Evolutionary conservation across 306 rosid species (phyloP).

Genomic region (Cyamopsis tetragonoloba): DNA sequence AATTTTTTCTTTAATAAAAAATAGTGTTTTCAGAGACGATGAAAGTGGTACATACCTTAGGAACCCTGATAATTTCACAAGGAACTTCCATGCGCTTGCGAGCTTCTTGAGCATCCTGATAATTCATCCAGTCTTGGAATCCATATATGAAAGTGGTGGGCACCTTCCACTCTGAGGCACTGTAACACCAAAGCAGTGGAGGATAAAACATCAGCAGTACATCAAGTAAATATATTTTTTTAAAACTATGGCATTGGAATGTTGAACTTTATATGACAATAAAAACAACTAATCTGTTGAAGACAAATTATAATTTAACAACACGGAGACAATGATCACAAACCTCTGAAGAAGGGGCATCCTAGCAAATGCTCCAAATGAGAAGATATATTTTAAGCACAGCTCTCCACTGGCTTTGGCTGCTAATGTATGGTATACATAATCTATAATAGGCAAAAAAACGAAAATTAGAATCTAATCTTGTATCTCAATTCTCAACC

Average conservation of each 20-base stretch:
- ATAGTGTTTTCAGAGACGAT: background rate
- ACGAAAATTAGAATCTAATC: constrained; percentile 29
- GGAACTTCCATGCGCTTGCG: constrained; percentile 84
- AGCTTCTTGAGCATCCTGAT: constrained; percentile 90
- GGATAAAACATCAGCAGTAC: too few relatives aligned
- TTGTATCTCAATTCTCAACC: constrained; percentile 2
- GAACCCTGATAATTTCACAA: constrained; percentile 89
- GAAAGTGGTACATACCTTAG: constrained; percentile 63
- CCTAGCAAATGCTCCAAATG: constrained; percentile 88
- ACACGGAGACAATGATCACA: constrained; percentile 23
- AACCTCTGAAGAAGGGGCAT: constrained; percentile 80
- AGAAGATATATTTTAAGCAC: constrained; percentile 80
- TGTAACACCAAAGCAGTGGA: constrained; percentile 36
- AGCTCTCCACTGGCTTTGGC: constrained; percentile 92
- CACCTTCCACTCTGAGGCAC: constrained; percentile 92
- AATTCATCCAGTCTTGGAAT: constrained; percentile 82
- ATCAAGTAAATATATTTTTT: too few relatives aligned
- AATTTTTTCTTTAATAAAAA: too few relatives aligned
- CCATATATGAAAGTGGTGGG: constrained; percentile 96
- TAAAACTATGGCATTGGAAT: too few relatives aligned
- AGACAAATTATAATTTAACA: background rate
- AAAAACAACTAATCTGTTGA: background rate
- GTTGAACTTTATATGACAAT: background rate
- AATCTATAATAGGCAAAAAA: constrained; percentile 51
- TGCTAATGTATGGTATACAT: constrained; percentile 75